Evolutionary conservation across 768 basidiomycete genomes (phyloP).

Genomic region (Gloeopeniophorella convolvens): DNA sequence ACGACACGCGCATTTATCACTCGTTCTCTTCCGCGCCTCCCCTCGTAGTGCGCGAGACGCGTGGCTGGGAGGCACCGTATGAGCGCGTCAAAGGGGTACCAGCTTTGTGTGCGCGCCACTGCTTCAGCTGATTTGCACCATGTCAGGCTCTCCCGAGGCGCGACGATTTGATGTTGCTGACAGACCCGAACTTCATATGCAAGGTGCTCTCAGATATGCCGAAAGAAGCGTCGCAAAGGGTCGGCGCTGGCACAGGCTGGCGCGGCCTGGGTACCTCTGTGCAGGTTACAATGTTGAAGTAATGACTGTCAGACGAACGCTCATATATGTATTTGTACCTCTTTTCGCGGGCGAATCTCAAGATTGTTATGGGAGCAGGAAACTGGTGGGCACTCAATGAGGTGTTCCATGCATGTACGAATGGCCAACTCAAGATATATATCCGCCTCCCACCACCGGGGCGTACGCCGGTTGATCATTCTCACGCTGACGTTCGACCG

Average conservation of each 20-base stretch:
- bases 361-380: too few relatives aligned
- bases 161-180: slow-evolving; percentile 83
- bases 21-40: slow-evolving; percentile 59
- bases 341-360: too few relatives aligned
- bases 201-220: slow-evolving; percentile 63
- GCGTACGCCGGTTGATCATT: too few relatives aligned
- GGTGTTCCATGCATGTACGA: too few relatives aligned
- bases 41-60: slow-evolving; percentile 68
- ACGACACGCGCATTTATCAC: slow-evolving; percentile 88
- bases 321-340: too few relatives aligned
- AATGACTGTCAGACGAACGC: not conserved
- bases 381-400: too few relatives aligned
- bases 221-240: slow-evolving; percentile 45
- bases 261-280: slow-evolving; percentile 64
- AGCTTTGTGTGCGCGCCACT: not conserved
- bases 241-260: slow-evolving; percentile 77
- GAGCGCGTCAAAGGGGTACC: slow-evolving; percentile 70
- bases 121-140: not conserved
- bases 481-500: too few relatives aligned
- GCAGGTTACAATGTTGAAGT: slow-evolving; percentile 42
- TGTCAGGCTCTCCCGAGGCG: slow-evolving; percentile 60
- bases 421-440: too few relatives aligned
- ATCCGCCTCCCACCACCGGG: too few relatives aligned
- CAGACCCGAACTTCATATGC: slow-evolving; percentile 78
- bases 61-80: slow-evolving; percentile 90